phyloP scores from a whole-genome alignment of 345 rosid species.

The Anastatica hierochuntica region DNA sequence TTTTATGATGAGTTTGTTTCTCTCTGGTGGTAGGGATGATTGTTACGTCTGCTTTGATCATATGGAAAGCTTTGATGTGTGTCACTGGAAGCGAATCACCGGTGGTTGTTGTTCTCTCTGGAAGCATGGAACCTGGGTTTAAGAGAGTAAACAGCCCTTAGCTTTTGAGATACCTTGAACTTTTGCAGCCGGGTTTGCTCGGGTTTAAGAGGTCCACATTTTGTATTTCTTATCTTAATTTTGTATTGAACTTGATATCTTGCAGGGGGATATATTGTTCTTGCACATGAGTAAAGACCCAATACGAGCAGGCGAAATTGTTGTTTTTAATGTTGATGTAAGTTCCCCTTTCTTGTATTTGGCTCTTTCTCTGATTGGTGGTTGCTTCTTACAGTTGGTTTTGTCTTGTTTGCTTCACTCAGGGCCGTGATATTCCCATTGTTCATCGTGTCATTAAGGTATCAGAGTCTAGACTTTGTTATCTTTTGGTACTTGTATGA shows the following conservation, averaged over 20 bases:
- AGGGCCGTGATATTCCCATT: conserved; percentile 34
- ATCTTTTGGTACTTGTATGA: background rate
- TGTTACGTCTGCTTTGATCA: conserved; percentile 50
- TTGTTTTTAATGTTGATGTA: conserved; percentile 56
- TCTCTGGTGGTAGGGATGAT: conserved; percentile 39
- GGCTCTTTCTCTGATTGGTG: background rate
- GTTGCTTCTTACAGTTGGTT: background rate
- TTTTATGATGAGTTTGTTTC: background rate
- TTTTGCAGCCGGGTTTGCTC: too few relatives aligned
- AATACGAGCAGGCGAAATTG: conserved; percentile 59
- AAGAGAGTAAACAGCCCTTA: conserved; percentile 32
- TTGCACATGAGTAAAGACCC: conserved; percentile 57
- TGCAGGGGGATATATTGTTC: conserved; percentile 69
- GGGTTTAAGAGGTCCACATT: too few relatives aligned
- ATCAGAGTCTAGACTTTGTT: background rate
- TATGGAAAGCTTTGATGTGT: conserved; percentile 71
- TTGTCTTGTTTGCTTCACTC: background rate
- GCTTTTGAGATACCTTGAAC: background rate
- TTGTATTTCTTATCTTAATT: too few relatives aligned
- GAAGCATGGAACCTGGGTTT: conserved; percentile 84
- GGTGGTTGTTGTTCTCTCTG: conserved; percentile 69
- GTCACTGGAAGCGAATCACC: conserved; percentile 68
- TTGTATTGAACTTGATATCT: background rate
- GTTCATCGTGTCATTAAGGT: conserved; percentile 35
- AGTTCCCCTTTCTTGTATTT: background rate